Conservation (phyloP, 2,329 filamentous ascomycete genomes). For the Ophiostoma populinum region DNA sequence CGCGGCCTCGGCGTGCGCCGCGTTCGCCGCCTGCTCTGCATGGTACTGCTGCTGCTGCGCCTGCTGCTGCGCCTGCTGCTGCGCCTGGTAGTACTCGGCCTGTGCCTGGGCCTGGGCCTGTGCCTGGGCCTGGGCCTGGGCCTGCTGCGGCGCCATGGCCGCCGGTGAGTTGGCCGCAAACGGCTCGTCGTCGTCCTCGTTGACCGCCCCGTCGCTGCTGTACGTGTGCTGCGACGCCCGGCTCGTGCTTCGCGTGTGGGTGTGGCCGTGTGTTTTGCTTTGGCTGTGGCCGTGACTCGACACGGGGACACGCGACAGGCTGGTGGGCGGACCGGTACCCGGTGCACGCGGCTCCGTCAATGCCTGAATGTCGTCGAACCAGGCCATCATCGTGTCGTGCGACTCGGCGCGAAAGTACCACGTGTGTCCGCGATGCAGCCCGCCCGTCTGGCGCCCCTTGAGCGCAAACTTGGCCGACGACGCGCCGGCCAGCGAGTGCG, state of each 20-base stretch:
- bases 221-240: slow-evolving; percentile 42
- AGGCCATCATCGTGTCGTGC: slow-evolving; percentile 91
- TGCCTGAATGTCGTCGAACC: slow-evolving; percentile 83
- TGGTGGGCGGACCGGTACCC: not conserved
- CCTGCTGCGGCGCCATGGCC: not conserved
- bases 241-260: slow-evolving; percentile 60
- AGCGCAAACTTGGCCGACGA: slow-evolving; percentile 96
- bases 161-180: slow-evolving; percentile 41
- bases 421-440: slow-evolving; percentile 69
- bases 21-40: not conserved
- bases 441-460: slow-evolving; percentile 84
- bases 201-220: slow-evolving; percentile 61
- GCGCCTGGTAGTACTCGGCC: slow-evolving; percentile 11
- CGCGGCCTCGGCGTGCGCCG: no score
- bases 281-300: not conserved
- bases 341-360: slow-evolving; percentile 34
- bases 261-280: slow-evolving; percentile 20
- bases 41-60: slow-evolving; percentile 18
- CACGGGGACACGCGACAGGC: not conserved
- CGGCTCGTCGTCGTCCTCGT: slow-evolving; percentile 54
- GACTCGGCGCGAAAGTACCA: slow-evolving; percentile 58
- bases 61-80: not conserved
- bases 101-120: slow-evolving; percentile 14
- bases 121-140: not conserved
- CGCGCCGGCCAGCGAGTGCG: slow-evolving; percentile 65